Percentiles rank a stretch among this genome's conserved stretches.
These are phyloP conservation scores for Didymosphaeria variabile DNA, from an alignment of 2,329 filamentous ascomycete genomes.

Conservation along the genomic window DNA sequence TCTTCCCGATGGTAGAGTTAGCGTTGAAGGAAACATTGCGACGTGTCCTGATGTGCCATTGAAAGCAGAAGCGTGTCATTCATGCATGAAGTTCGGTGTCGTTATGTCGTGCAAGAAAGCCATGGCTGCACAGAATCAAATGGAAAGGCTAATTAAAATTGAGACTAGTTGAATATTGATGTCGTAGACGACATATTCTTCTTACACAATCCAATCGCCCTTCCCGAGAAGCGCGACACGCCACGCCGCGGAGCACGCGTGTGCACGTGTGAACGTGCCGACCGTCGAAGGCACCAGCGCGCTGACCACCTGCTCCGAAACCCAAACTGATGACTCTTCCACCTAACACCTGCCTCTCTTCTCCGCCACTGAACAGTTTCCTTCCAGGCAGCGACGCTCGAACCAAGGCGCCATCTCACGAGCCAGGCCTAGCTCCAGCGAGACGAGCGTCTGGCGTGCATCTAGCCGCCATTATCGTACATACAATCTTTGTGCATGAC, in stretches of 20 bases:
- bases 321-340: slow-evolving; percentile 41
- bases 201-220: slow-evolving; percentile 25
- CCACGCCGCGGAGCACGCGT: slow-evolving; percentile 2
- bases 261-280: slow-evolving; percentile 16
- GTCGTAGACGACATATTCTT: neutral
- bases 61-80: no score
- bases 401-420: slow-evolving; percentile 33
- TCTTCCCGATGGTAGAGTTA: no score
- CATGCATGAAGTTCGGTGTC: no score
- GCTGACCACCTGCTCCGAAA: slow-evolving; percentile 21
- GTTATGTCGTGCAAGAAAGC: no score
- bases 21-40: no score
- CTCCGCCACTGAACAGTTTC: slow-evolving; percentile 1
- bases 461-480: slow-evolving; percentile 39
- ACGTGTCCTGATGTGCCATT: no score
- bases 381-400: slow-evolving; percentile 50
- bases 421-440: slow-evolving; percentile 35
- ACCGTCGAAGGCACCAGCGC: slow-evolving; percentile 37
- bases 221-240: slow-evolving; percentile 30
- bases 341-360: slow-evolving; percentile 36
- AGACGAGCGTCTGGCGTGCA: slow-evolving; percentile 39
- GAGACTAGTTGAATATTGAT: slow-evolving; percentile 7
- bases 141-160: neutral
- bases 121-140: no score
- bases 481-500: slow-evolving; percentile 12